phyloP scores from a whole-genome alignment of 2,329 filamentous ascomycete genomes.

The Epichloe brachyelytri region DNA sequence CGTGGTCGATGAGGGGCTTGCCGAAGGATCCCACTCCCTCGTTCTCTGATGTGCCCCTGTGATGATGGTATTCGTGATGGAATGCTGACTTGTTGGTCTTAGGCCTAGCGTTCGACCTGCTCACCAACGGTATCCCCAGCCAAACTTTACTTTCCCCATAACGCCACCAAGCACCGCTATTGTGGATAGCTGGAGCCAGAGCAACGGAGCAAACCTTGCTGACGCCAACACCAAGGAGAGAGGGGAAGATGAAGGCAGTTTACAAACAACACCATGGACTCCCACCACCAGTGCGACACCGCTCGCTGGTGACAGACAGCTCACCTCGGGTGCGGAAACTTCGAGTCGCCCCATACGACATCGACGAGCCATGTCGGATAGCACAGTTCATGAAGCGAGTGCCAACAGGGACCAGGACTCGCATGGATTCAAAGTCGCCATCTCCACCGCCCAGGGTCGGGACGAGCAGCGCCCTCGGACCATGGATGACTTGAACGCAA shows the following conservation, averaged over 20 bases:
- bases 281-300: constrained; percentile 27
- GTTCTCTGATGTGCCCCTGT: not conserved
- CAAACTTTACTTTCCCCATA: constrained; percentile 45
- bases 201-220: constrained; percentile 15
- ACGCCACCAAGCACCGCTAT: constrained; percentile 41
- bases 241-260: not conserved
- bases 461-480: constrained; percentile 45
- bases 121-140: constrained; percentile 48
- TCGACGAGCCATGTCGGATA: constrained; percentile 61
- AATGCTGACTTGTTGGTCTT: constrained; percentile 11
- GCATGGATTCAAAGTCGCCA: constrained; percentile 67
- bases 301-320: constrained; percentile 19
- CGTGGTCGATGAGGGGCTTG: not conserved
- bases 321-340: constrained; percentile 17
- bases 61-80: not conserved
- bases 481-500: constrained; percentile 39
- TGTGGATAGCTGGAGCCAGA: constrained; percentile 38
- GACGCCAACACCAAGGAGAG: constrained; percentile 6
- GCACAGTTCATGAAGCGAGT: constrained; percentile 55
- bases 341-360: constrained; percentile 24
- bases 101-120: constrained; percentile 50
- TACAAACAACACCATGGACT: constrained; percentile 21
- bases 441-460: constrained; percentile 51
- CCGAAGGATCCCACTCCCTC: not conserved
- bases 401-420: constrained; percentile 40